Conservation (phyloP, 148 eudicot species). For the Oxyria digyna region DNA sequence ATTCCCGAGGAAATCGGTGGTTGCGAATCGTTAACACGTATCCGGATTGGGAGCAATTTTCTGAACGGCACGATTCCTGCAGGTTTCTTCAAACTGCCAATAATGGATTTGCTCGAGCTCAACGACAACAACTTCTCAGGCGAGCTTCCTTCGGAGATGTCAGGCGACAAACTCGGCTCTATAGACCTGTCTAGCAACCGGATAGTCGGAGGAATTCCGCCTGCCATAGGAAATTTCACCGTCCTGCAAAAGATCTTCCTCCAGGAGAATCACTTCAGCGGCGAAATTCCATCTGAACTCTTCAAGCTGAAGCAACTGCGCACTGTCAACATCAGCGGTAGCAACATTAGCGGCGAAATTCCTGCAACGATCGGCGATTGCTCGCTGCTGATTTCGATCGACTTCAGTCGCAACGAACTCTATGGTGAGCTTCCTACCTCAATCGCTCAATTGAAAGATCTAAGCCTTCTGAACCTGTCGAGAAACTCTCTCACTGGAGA, state of each 20-base stretch:
- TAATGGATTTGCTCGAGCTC: conserved; percentile 41
- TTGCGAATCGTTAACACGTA: conserved; percentile 35
- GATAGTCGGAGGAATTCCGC: conserved; percentile 37
- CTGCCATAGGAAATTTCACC: conserved; percentile 20
- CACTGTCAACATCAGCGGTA: conserved; percentile 24
- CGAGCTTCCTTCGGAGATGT: conserved; percentile 11
- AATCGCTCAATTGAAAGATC: conserved; percentile 16
- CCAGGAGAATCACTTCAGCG: conserved; percentile 16
- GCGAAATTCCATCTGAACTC: conserved; percentile 30
- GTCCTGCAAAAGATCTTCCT: conserved; percentile 5
- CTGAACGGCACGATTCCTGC: conserved; percentile 55
- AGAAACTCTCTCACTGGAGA: conserved; percentile 29
- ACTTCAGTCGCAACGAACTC: conserved; percentile 40
- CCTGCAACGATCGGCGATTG: conserved; percentile 27
- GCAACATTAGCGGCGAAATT: conserved; percentile 32
- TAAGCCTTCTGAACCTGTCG: conserved; percentile 34
- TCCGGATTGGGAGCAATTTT: conserved; percentile 47
- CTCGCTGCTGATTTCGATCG: conserved; percentile 21
- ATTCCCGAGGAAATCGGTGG: conserved; percentile 46
- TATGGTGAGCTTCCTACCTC: conserved; percentile 25
- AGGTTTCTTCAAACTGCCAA: conserved; percentile 44
- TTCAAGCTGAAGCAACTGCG: conserved; percentile 21
- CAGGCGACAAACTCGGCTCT: not conserved
- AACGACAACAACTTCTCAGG: conserved; percentile 44
- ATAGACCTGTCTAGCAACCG: conserved; percentile 25